These are phyloP conservation scores for Pseudogymnoascus sp. DNA, from an alignment of 2,329 filamentous ascomycete genomes.

Conservation along the genomic window DNA sequence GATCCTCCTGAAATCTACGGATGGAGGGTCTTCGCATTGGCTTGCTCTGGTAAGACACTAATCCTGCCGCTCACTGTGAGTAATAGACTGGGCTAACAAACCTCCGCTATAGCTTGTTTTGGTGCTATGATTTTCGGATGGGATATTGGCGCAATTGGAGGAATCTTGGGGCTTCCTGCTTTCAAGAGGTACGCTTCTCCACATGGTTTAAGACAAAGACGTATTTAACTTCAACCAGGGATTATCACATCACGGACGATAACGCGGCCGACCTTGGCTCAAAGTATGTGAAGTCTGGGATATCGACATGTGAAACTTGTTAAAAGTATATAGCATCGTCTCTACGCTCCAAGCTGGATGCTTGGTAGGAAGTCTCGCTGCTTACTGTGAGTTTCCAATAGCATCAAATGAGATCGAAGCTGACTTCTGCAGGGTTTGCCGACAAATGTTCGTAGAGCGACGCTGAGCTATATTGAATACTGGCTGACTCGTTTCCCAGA, in stretches of 20 bases:
- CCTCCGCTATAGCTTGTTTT: constrained; percentile 45
- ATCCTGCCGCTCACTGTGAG: not conserved
- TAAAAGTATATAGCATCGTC: constrained; percentile 40
- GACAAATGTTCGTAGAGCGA: constrained; percentile 24
- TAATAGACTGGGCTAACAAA: not conserved
- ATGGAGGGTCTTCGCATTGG: constrained; percentile 59
- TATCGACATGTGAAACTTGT: not conserved
- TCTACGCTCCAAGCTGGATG: constrained; percentile 64
- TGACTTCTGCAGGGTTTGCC: constrained; percentile 20
- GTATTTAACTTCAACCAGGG: constrained; percentile 38
- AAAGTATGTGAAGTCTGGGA: not conserved
- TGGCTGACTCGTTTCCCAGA: constrained; percentile 3
- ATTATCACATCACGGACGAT: constrained; percentile 26
- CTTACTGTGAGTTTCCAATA: constrained; percentile 20
- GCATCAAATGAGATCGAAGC: not conserved
- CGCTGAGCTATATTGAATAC: not conserved
- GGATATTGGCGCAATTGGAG: constrained; percentile 72
- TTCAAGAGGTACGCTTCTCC: constrained; percentile 45
- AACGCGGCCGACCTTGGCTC: not conserved
- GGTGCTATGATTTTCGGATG: constrained; percentile 57
- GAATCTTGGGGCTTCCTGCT: constrained; percentile 60
- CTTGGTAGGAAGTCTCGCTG: constrained; percentile 55
- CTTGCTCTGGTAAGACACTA: constrained; percentile 42
- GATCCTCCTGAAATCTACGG: constrained; percentile 64
- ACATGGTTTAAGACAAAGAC: constrained; percentile 23